A percentile compares a stretch with the other conserved stretches of the same genome.
Conservation (phyloP, 768 basidiomycete species). For the Lentinula detonsa region DNA sequence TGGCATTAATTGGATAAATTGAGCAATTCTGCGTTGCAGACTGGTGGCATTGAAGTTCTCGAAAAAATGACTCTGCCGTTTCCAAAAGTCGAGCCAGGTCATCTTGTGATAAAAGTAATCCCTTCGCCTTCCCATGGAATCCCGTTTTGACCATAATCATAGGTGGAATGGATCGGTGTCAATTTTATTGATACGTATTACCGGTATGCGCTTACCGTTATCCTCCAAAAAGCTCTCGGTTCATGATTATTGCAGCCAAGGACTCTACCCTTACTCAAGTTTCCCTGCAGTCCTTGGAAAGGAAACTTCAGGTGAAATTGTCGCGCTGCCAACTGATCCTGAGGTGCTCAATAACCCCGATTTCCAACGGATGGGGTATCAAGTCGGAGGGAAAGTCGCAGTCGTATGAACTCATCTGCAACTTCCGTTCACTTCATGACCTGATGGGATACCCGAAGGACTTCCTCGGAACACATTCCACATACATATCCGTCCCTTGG, state of each 20-base stretch:
- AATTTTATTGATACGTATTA: conserved; percentile 40
- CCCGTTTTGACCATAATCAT: background rate
- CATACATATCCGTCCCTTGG: conserved; percentile 71
- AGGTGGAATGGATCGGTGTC: conserved; percentile 55
- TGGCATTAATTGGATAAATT: background rate
- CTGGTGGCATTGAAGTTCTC: conserved; percentile 74
- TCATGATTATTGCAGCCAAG: conserved; percentile 35
- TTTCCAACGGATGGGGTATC: conserved; percentile 59
- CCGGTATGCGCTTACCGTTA: conserved; percentile 35
- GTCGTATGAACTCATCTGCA: conserved; percentile 37
- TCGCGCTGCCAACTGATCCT: conserved; percentile 65
- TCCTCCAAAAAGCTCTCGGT: background rate
- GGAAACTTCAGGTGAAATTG: conserved; percentile 74
- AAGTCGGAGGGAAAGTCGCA: conserved; percentile 68
- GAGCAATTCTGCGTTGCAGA: conserved; percentile 27
- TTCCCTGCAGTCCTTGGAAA: conserved; percentile 73
- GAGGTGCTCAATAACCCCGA: conserved; percentile 52
- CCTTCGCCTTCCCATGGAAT: background rate
- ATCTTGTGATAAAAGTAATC: conserved; percentile 50
- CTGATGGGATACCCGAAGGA: conserved; percentile 25
- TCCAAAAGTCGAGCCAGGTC: conserved; percentile 50
- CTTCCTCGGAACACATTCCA: conserved; percentile 50
- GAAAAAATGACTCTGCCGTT: conserved; percentile 64
- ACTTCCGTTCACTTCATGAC: background rate
- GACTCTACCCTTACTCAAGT: conserved; percentile 51